These are phyloP conservation scores for Ogataea ramenticola DNA, from an alignment of 805 yeast species.

Conservation along the genomic window DNA sequence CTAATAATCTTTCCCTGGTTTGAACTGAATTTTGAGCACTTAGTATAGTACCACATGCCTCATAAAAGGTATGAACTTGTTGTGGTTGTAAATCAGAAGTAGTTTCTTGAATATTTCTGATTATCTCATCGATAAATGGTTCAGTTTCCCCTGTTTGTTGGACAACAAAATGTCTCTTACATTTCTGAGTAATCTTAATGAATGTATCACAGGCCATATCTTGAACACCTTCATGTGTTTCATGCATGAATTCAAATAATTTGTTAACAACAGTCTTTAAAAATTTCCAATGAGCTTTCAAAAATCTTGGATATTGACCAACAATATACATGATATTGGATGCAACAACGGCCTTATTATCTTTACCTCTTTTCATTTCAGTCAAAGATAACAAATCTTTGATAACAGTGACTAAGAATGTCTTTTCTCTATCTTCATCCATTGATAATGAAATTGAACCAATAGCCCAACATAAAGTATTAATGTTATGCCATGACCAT, in stretches of 20 bases:
- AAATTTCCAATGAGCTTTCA: slow-evolving; percentile 97
- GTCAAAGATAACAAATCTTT: slow-evolving; percentile 88
- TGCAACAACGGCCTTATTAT: slow-evolving; percentile 97
- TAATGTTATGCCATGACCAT: slow-evolving; percentile 99
- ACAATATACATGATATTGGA: slow-evolving; percentile 99
- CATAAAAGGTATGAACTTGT: slow-evolving; percentile 96
- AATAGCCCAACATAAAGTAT: slow-evolving; percentile 98
- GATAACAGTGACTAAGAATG: slow-evolving; percentile 87
- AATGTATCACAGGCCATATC: slow-evolving; percentile 99
- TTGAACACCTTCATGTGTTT: slow-evolving; percentile 99
- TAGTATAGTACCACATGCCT: slow-evolving; percentile 92
- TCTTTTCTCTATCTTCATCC: slow-evolving; percentile 96
- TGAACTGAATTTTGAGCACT: slow-evolving; percentile 74
- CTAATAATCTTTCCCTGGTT: slow-evolving; percentile 62
- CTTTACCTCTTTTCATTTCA: slow-evolving; percentile 95
- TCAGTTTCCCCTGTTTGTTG: slow-evolving; percentile 79
- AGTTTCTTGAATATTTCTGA: slow-evolving; percentile 71
- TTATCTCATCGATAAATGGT: slow-evolving; percentile 89
- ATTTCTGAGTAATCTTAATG: slow-evolving; percentile 89
- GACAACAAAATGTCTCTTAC: slow-evolving; percentile 91
- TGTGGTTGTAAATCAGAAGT: slow-evolving; percentile 94
- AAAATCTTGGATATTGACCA: slow-evolving; percentile 96
- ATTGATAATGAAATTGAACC: slow-evolving; percentile 98
- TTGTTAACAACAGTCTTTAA: slow-evolving; percentile 92
- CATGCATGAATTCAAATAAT: slow-evolving; percentile 98